Base-by-base conservation (phyloP, 1,139 yeast species). In the Saccharomyces hybrid region DNA sequence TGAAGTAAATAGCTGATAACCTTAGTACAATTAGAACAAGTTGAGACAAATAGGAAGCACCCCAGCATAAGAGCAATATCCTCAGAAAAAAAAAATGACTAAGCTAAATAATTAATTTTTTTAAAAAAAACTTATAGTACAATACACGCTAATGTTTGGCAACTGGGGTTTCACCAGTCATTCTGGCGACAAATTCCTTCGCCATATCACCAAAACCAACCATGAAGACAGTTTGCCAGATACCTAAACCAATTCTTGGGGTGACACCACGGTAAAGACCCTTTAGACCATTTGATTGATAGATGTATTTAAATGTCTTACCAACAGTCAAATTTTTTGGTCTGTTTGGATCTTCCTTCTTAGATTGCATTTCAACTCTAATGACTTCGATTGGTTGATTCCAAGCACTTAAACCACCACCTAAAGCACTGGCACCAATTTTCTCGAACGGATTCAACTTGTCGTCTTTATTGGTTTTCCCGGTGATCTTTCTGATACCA, bases 151-250 rank as follows among this genome's bases (percentile, higher is more conserved):
- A 75, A 59, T 77, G 79, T 59, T 74, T 75, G 14, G 78, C 82
- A 47, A 66, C 75, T 47, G 82, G 82, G 47, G 63, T 68, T 60
- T 81, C 81, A 54, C 84, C 85, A 4, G 86, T 81, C 58, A 82
- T 53, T 57, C 73, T 77, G 29, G 78, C 86, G 50, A 84, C 84
- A 55, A 78, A 75, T 54, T 83, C 88, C 69, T 81, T 83, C 47
- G 88, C 88, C 73, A 90, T 88, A 70, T 93, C 99, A 69, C 98
- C 99, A 62, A 93, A 83, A n/a, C 97, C 97, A 57, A 93, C 98
- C 98, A 93, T 93, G 73, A 95, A 93, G 50, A 93, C 89, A 2
- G 99, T 93, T 77, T 93, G 99, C 97, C 98, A 93, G 59, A 93
- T 87, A 62, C 98, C 96, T 64, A 93, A 80, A 54, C 96, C 97